Conservation (phyloP, 2,329 filamentous ascomycete species). For the Neopestalotiopsis clavispora region DNA sequence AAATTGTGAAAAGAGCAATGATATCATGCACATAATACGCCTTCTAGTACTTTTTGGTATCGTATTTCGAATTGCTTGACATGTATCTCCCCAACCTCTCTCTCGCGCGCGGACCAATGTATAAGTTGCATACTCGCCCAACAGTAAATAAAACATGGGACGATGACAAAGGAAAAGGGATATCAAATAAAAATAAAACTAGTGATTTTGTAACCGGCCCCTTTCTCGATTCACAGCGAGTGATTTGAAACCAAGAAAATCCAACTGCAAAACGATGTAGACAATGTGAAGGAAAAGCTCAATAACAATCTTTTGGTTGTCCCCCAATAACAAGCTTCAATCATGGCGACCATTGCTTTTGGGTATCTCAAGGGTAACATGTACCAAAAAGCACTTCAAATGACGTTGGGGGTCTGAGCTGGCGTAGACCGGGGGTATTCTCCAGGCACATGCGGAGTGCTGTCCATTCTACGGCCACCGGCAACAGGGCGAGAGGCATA, state of each 20-base stretch:
- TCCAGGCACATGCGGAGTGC: conserved; percentile 22
- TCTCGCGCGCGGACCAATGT: not conserved
- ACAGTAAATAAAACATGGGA: not conserved
- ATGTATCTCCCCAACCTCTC: not conserved
- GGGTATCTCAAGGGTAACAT: too few species aligned
- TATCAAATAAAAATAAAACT: not conserved
- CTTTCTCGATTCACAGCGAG: not conserved
- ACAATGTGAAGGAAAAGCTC: not conserved
- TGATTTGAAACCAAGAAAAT: not conserved
- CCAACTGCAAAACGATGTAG: not conserved
- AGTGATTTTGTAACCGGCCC: not conserved
- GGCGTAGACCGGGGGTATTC: conserved; percentile 18
- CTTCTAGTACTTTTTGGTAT: too few species aligned
- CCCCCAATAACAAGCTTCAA: not conserved
- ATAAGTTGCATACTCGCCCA: not conserved
- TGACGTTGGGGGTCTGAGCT: conserved; percentile 15
- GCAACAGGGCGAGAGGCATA: conserved; percentile 14
- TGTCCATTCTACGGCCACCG: conserved; percentile 17
- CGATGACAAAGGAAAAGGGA: conserved; percentile 3
- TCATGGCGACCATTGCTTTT: too few species aligned
- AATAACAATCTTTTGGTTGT: not conserved
- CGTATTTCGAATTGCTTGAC: not conserved
- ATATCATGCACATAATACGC: too few species aligned
- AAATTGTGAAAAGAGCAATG: too few species aligned
- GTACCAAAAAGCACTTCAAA: not conserved